These are phyloP conservation scores for Pseudohyphozyma bogoriensis DNA, from an alignment of 768 basidiomycete genomes.

Conservation along the genomic window DNA sequence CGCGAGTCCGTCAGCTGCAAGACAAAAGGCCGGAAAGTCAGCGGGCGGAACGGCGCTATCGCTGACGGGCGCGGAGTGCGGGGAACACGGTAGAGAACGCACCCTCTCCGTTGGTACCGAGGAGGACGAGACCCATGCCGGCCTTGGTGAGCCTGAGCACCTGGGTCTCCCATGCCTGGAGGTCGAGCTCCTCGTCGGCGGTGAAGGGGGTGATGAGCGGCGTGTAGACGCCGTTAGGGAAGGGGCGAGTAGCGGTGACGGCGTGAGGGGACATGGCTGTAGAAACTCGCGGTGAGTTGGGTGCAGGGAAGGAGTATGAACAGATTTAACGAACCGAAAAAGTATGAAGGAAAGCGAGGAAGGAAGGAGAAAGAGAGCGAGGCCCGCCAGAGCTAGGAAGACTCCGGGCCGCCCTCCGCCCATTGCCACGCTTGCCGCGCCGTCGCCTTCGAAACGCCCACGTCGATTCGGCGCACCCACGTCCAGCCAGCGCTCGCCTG, in stretches of 20 bases:
- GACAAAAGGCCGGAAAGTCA: slow-evolving; percentile 64
- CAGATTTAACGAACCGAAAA: too few relatives aligned
- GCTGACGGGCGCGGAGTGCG: slow-evolving; percentile 46
- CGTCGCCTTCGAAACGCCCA: too few relatives aligned
- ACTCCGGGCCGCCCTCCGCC: too few relatives aligned
- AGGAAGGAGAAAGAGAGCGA: too few relatives aligned
- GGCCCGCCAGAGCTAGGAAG: too few relatives aligned
- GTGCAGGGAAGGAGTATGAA: too few relatives aligned
- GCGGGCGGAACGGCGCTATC: slow-evolving; percentile 63
- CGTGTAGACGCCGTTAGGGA: slow-evolving; percentile 44
- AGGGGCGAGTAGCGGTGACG: neutral
- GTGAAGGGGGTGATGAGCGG: slow-evolving; percentile 61
- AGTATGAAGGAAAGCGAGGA: too few relatives aligned
- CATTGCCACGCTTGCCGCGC: too few relatives aligned
- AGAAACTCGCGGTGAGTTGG: too few relatives aligned
- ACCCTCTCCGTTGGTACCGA: slow-evolving; percentile 2
- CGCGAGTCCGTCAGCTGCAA: slow-evolving; percentile 59
- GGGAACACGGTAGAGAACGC: slow-evolving; percentile 23
- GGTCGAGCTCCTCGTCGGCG: slow-evolving; percentile 61
- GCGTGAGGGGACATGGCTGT: neutral
- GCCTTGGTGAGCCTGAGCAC: slow-evolving; percentile 64
- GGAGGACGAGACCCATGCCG: slow-evolving; percentile 34
- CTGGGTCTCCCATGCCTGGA: slow-evolving; percentile 56
- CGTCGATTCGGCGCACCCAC: too few relatives aligned
- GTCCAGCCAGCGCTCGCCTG: too few relatives aligned